A percentile compares a stretch with the other conserved stretches of the same genome.
Evolutionary conservation across 208 protist genomes (phyloP).

Genomic region (Leishmania amazonensis): DNA sequence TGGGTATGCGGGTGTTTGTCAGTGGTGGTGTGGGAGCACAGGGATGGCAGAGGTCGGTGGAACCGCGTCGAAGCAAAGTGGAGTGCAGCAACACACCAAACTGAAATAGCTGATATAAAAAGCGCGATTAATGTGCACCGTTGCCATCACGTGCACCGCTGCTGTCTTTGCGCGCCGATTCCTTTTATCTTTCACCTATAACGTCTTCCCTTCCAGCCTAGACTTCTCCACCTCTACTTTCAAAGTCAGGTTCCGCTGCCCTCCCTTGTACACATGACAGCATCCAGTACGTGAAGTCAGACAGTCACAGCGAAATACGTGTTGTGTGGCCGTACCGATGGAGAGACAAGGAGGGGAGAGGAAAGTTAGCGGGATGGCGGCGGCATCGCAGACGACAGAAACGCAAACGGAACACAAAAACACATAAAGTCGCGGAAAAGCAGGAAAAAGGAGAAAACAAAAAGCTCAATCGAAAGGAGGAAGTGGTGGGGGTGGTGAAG

Average conservation of each 20-base stretch:
- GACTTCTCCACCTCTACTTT: neutral
- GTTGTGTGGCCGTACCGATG: neutral
- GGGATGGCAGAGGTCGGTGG: neutral
- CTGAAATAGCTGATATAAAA: neutral
- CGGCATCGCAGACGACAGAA: neutral
- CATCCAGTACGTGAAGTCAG: neutral
- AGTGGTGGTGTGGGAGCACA: neutral
- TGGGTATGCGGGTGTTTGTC: neutral
- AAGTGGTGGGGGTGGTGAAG: neutral
- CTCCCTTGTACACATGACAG: neutral
- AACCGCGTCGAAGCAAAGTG: neutral
- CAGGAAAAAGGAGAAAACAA: constrained; percentile 5
- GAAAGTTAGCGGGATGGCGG: neutral
- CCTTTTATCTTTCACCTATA: neutral
- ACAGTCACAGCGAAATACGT: neutral
- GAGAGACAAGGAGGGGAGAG: neutral
- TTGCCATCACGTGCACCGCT: neutral
- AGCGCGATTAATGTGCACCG: neutral
- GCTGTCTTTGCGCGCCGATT: neutral
- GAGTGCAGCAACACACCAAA: neutral
- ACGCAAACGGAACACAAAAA: neutral
- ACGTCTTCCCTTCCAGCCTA: neutral
- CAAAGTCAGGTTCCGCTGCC: neutral
- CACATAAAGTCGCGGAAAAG: constrained; percentile 4
- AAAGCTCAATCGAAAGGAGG: neutral